A percentile compares a stretch with the other conserved stretches of the same genome.
These are phyloP conservation scores for Penicillium carneum DNA, from an alignment of 2,329 filamentous ascomycete species.

Conservation along the genomic window DNA sequence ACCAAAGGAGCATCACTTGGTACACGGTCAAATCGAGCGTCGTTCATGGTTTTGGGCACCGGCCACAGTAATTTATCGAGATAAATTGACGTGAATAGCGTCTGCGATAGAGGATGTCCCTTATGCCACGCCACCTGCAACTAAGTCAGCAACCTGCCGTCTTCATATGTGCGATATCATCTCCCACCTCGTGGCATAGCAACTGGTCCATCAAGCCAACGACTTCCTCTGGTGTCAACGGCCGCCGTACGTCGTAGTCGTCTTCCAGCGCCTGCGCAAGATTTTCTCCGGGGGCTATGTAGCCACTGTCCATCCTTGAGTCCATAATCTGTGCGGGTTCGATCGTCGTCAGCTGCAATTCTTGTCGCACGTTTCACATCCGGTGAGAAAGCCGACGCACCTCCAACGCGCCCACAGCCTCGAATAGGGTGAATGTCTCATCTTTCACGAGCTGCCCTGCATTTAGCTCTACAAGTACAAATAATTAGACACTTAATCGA, in stretches of 20 bases:
- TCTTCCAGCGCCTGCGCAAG: slow-evolving; percentile 71
- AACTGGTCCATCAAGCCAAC: slow-evolving; percentile 94
- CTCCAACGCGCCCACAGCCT: slow-evolving; percentile 81
- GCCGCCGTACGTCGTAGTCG: slow-evolving; percentile 74
- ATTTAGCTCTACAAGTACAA: slow-evolving; percentile 65
- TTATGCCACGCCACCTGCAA: slow-evolving; percentile 90
- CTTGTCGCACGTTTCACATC: slow-evolving; percentile 15
- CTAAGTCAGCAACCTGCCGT: slow-evolving; percentile 9
- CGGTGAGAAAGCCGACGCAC: slow-evolving; percentile 43
- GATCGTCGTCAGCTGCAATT: slow-evolving; percentile 27
- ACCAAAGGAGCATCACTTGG: slow-evolving; percentile 56
- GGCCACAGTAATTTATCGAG: slow-evolving; percentile 82
- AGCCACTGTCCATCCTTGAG: slow-evolving; percentile 97
- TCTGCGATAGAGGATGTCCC: slow-evolving; percentile 94
- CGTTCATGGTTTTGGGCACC: slow-evolving; percentile 66
- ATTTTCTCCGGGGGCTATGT: slow-evolving; percentile 73
- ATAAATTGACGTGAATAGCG: slow-evolving; percentile 89
- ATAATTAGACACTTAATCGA: slow-evolving; percentile 12
- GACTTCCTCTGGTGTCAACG: slow-evolving; percentile 77
- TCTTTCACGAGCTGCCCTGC: slow-evolving; percentile 90
- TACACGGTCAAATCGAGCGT: slow-evolving; percentile 66
- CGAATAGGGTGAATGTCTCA: slow-evolving; percentile 91
- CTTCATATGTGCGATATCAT: neutral
- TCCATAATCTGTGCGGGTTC: slow-evolving; percentile 82
- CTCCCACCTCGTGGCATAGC: slow-evolving; percentile 78